Percentiles rank a stretch among this genome's conserved stretches.
phyloP scores from a whole-genome alignment of 768 basidiomycete species.

The Obba rivulosa region DNA sequence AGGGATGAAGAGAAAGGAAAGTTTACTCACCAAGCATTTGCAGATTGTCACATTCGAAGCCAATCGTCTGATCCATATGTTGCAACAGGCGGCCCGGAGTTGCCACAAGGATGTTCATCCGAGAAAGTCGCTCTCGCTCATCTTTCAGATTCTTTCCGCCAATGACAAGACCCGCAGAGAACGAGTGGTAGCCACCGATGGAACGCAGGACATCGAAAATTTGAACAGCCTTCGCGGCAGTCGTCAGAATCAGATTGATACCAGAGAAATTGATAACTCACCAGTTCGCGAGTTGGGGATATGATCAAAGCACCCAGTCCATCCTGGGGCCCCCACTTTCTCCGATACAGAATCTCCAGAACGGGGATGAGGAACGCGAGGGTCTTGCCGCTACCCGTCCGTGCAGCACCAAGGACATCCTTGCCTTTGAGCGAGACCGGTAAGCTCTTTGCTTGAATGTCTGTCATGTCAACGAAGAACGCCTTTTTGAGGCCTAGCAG shows the following conservation, averaged over 20 bases:
- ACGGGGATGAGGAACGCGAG: constrained; percentile 67
- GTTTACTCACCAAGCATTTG: constrained; percentile 72
- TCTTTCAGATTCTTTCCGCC: constrained; percentile 95
- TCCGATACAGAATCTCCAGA: constrained; percentile 58
- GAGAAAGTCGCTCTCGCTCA: constrained; percentile 78
- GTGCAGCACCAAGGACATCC: constrained; percentile 65
- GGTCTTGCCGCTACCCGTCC: constrained; percentile 72
- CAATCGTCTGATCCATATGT: constrained; percentile 97
- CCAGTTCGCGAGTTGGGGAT: constrained; percentile 90
- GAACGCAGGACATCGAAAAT: constrained; percentile 96
- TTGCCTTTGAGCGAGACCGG: constrained; percentile 56
- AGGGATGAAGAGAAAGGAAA: neutral
- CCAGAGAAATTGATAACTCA: constrained; percentile 30
- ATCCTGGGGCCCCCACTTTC: constrained; percentile 68
- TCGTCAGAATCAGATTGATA: neutral
- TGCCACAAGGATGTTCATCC: constrained; percentile 99
- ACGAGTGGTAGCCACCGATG: constrained; percentile 85
- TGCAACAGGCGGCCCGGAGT: constrained; percentile 93
- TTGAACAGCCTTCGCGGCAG: constrained; percentile 75
- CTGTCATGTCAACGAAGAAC: constrained; percentile 84
- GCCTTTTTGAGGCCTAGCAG: constrained; percentile 74
- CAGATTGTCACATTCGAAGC: constrained; percentile 88
- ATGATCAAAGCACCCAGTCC: constrained; percentile 87
- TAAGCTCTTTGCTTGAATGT: constrained; percentile 61
- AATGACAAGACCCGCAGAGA: constrained; percentile 93